Conservation (phyloP, 352 stramenopile genomes). For the Thalassiosira ordinaria region DNA sequence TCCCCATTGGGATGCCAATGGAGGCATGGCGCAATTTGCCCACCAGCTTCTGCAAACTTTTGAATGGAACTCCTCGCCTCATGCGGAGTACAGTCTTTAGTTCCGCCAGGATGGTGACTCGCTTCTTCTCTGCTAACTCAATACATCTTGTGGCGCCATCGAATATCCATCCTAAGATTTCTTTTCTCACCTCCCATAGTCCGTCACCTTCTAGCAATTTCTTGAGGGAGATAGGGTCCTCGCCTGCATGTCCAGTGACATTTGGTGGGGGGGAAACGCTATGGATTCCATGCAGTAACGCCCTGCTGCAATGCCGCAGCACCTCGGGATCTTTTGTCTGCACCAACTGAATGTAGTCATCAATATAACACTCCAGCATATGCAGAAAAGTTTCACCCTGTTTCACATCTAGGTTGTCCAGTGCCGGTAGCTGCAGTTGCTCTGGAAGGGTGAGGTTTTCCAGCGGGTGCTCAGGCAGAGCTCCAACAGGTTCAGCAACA, state of each 20-base stretch:
- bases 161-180: conserved; percentile 26
- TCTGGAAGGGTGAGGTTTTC: background rate
- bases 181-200: conserved; percentile 17
- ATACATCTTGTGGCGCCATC: conserved; percentile 11
- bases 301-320: conserved; percentile 8
- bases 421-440: background rate
- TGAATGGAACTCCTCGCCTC: conserved; percentile 8
- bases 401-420: background rate
- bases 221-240: conserved; percentile 13
- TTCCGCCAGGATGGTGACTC: background rate
- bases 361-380: conserved; percentile 29
- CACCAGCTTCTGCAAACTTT: conserved; percentile 2
- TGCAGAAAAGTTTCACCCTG: background rate
- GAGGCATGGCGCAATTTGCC: conserved; percentile 13
- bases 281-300: conserved; percentile 28
- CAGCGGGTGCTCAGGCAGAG: conserved; percentile 15
- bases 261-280: conserved; percentile 4
- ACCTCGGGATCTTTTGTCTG: background rate
- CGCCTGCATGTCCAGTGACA: background rate
- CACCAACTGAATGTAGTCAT: conserved; percentile 35
- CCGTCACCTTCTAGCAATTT: conserved; percentile 7
- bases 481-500: conserved; percentile 2
- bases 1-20: conserved; percentile 23
- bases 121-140: background rate
- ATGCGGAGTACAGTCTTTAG: conserved; percentile 3